Conservation (phyloP, 2,329 filamentous ascomycete genomes). For the Escovopsis sp. region DNA sequence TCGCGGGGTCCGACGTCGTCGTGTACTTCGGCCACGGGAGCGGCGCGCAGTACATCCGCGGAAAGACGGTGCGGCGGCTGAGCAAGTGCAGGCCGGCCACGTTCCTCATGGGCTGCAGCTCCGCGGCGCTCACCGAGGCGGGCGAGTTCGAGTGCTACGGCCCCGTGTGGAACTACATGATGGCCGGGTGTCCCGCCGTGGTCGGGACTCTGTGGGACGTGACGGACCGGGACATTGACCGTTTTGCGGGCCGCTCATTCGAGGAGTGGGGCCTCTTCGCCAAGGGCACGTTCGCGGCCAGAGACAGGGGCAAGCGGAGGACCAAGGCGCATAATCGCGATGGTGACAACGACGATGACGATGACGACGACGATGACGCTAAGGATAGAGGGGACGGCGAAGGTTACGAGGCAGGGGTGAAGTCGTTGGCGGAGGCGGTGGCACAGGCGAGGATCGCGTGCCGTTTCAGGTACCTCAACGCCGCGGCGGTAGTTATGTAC, state of each 20-base stretch:
- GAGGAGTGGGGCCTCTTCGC: constrained; percentile 72
- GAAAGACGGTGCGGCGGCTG: constrained; percentile 65
- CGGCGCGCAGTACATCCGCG: constrained; percentile 85
- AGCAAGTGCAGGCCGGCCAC: constrained; percentile 61
- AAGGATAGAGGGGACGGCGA: constrained; percentile 19
- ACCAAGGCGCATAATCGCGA: constrained; percentile 10
- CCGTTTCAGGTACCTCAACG: constrained; percentile 80
- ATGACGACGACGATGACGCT: constrained; percentile 12
- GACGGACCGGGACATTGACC: constrained; percentile 92
- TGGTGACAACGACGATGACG: constrained; percentile 10
- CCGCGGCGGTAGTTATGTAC: constrained; percentile 86
- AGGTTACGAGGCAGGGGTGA: neutral
- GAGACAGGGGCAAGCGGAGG: constrained; percentile 14
- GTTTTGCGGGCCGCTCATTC: constrained; percentile 66
- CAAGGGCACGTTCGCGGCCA: constrained; percentile 26
- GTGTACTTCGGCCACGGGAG: constrained; percentile 96
- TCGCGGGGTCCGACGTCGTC: constrained; percentile 55
- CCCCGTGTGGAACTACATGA: constrained; percentile 81
- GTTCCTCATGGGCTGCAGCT: constrained; percentile 90
- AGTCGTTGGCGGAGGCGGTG: constrained; percentile 67
- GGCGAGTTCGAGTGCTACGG: constrained; percentile 87
- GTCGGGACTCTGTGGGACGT: constrained; percentile 96
- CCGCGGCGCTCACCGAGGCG: constrained; percentile 59
- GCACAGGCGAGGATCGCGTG: constrained; percentile 62
- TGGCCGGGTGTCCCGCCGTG: constrained; percentile 72